Percentiles rank a stretch among this genome's conserved stretches.
phyloP scores from a whole-genome alignment of 1,139 yeast species.

The Lodderomyces margitis region DNA sequence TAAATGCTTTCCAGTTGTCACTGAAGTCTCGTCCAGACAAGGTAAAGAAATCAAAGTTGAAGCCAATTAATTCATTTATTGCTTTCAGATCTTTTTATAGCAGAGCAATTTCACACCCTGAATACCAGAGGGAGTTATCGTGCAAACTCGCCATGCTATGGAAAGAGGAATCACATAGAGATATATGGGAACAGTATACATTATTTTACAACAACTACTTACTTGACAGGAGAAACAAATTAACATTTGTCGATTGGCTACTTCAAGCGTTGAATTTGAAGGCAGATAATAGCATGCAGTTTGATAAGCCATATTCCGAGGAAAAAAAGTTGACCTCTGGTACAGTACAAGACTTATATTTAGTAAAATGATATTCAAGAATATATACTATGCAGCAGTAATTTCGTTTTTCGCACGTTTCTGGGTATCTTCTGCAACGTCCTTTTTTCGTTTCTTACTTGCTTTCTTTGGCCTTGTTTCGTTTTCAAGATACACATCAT shows the following conservation, averaged over 20 bases:
- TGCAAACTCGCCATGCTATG: constrained; percentile 28
- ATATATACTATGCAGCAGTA: too few relatives aligned
- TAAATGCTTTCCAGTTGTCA: constrained; percentile 5
- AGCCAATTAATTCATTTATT: constrained; percentile 31
- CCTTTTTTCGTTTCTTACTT: constrained; percentile 9
- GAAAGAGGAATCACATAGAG: constrained; percentile 25
- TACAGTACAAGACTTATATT: constrained; percentile 12
- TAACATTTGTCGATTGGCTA: constrained; percentile 16
- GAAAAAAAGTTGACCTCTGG: constrained; percentile 5
- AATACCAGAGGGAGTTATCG: constrained; percentile 29
- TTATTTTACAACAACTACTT: constrained; percentile 24
- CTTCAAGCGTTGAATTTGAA: constrained; percentile 8
- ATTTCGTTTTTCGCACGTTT: too few relatives aligned
- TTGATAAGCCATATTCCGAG: not conserved
- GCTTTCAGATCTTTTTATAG: constrained; percentile 38
- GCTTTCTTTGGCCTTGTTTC: constrained; percentile 70
- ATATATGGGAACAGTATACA: constrained; percentile 32
- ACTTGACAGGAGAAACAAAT: constrained; percentile 1
- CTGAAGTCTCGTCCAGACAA: not conserved
- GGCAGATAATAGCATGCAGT: not conserved
- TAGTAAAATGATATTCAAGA: too few relatives aligned
- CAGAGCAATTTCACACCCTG: constrained; percentile 21
- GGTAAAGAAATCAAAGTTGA: constrained; percentile 7
- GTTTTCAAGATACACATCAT: constrained; percentile 77
- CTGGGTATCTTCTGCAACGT: too few relatives aligned